These are phyloP conservation scores for Raphidocelis subcapitata DNA, from an alignment of 139 green algal genomes.

Conservation along the genomic window DNA sequence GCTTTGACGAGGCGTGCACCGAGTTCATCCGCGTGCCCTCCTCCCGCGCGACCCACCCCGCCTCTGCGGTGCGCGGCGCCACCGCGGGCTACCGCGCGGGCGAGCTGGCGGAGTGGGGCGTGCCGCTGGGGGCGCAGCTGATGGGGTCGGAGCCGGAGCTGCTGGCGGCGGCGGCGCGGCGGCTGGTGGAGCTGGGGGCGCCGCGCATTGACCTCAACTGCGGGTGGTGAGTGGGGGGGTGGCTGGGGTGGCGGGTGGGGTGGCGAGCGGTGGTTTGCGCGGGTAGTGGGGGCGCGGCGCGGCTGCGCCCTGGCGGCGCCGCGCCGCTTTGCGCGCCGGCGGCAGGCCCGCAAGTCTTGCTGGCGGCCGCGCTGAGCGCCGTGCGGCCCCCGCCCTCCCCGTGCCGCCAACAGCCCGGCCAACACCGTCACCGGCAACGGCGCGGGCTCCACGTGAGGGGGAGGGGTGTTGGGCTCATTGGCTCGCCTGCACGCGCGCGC, in stretches of 20 bases:
- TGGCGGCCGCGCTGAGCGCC: too few species aligned
- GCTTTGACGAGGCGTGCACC: conserved; percentile 58
- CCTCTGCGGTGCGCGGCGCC: conserved; percentile 32
- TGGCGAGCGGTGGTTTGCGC: too few species aligned
- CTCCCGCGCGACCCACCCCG: conserved; percentile 20
- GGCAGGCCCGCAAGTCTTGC: too few species aligned
- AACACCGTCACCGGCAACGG: conserved; percentile 55
- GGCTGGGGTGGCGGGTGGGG: too few species aligned
- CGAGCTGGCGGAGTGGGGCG: conserved; percentile 41
- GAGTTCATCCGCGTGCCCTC: conserved; percentile 69
- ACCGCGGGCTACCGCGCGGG: conserved; percentile 33
- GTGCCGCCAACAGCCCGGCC: conserved; percentile 12
- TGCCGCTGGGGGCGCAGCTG: conserved; percentile 55
- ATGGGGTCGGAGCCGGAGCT: conserved; percentile 56
- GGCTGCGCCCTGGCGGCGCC: too few species aligned
- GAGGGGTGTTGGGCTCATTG: too few species aligned
- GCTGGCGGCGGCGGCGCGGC: conserved; percentile 41
- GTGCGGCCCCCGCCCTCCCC: too few species aligned
- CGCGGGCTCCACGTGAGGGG: conserved; percentile 40
- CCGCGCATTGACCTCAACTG: conserved; percentile 76
- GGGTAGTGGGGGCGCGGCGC: too few species aligned
- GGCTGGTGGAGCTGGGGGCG: conserved; percentile 40
- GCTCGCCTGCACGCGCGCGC: background rate
- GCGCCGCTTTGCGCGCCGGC: too few species aligned
- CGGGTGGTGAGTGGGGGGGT: too few species aligned